Evolutionary conservation across 2,329 filamentous ascomycete genomes (phyloP), one percentile per base, ranked within the genome.

Genomic region (Monilinia aucupariae): DNA sequence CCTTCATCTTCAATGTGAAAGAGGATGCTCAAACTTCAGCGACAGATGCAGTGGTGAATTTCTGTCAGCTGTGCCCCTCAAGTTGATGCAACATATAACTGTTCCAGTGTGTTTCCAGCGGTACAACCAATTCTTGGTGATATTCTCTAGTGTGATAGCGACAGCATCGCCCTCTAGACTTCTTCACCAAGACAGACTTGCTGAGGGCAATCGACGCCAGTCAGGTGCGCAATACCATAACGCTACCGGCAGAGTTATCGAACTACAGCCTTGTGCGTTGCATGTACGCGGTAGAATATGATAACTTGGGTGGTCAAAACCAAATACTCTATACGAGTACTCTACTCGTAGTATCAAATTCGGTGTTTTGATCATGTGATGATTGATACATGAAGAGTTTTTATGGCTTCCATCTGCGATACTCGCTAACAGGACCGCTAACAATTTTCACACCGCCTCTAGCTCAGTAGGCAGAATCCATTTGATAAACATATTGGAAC

Each of bases 401-500:
- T n/a, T n/a, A n/a, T n/a, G n/a, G n/a, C n/a, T n/a, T n/a, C n/a
- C n/a, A n/a, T n/a, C n/a, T n/a, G 15, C 15, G 3, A 15, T 12
- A 12, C 12, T 39, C 13, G 37, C 12, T 17, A 37, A 37, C 34
- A 12, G 13, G 34, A 39, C 37, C 6, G 17, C 41, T 25, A 7
- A 47, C 13, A 3, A 25, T 25, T 1, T 15, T 20, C 22, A 25
- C 41, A 58, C 54, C 54, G 54, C 54, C 20, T 48, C 34, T 13
- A 7, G 7, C 8, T 20, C 2, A 20, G 20, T 8, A 20, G 54
- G 54, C 54, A 58, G 54, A 58, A 58, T 56, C 12, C 10, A 47
- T 58, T 48, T n/a, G n/a, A 48, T 58, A 58, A 58, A 34, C 41
- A 58, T 47, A 48, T 13, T n/a, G n/a, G n/a, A n/a, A n/a, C n/a